Percentiles rank a stretch among this genome's conserved stretches.
Evolutionary conservation across 768 basidiomycete species (phyloP).

Genomic region (Coprinopsis marcescibilis): DNA sequence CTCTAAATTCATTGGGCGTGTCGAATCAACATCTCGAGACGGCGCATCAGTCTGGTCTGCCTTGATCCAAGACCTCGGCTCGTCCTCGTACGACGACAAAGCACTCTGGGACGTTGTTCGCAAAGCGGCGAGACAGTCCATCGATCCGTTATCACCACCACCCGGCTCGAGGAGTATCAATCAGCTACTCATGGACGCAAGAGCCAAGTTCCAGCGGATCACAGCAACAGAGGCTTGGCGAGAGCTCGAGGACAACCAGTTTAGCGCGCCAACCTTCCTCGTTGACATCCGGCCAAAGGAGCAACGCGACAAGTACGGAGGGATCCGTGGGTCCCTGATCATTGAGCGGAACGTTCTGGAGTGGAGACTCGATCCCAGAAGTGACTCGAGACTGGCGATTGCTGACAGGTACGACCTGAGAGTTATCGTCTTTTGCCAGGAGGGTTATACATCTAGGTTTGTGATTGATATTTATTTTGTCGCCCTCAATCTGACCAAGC

Average conservation of each 20-base stretch:
- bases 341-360: conserved; percentile 76
- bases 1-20: conserved; percentile 67
- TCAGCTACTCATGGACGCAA: conserved; percentile 50
- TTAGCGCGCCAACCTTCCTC: conserved; percentile 59
- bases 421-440: conserved; percentile 70
- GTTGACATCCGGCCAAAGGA: conserved; percentile 71
- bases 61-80: conserved; percentile 48
- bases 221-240: conserved; percentile 54
- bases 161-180: conserved; percentile 58
- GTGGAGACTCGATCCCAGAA: conserved; percentile 75
- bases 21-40: conserved; percentile 11
- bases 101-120: conserved; percentile 68
- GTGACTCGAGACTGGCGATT: conserved; percentile 50
- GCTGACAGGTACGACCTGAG: conserved; percentile 72
- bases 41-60: conserved; percentile 32
- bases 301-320: conserved; percentile 53
- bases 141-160: conserved; percentile 59
- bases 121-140: conserved; percentile 52
- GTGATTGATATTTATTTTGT: conserved; percentile 6
- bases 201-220: conserved; percentile 60
- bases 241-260: conserved; percentile 45
- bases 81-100: conserved; percentile 52
- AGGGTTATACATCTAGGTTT: conserved; percentile 60
- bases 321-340: conserved; percentile 61
- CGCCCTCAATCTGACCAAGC: not conserved